phyloP scores from a whole-genome alignment of 2,329 filamentous ascomycete genomes.

The Fusarium chlamydosporum region DNA sequence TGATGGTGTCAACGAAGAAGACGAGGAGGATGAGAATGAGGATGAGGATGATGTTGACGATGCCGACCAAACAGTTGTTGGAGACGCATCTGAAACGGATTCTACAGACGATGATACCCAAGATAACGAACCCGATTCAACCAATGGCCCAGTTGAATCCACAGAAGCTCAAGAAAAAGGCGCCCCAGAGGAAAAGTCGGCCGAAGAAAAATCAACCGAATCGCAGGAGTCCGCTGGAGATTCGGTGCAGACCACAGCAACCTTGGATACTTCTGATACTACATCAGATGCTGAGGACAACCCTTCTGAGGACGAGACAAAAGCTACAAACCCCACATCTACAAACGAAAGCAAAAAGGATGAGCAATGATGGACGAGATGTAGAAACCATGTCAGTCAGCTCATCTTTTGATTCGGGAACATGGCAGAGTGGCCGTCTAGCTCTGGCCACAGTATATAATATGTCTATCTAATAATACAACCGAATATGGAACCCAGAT shows the following conservation, averaged over 20 bases:
- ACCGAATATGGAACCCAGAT: constrained; percentile 5
- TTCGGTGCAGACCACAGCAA: constrained; percentile 1
- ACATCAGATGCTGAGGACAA: constrained; percentile 18
- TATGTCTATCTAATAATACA: constrained; percentile 30
- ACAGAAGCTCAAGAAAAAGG: constrained; percentile 43
- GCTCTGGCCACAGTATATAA: constrained; percentile 10
- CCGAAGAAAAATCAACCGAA: constrained; percentile 10
- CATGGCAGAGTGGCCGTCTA: not conserved
- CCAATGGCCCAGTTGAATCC: constrained; percentile 26
- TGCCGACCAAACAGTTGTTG: constrained; percentile 49
- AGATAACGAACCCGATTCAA: constrained; percentile 16
- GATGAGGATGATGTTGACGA: constrained; percentile 39
- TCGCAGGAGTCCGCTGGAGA: constrained; percentile 21
- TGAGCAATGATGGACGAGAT: constrained; percentile 33
- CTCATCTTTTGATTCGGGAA: not conserved
- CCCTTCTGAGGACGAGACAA: constrained; percentile 23
- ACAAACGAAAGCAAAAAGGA: constrained; percentile 25
- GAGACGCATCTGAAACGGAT: constrained; percentile 42
- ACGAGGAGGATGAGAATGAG: constrained; percentile 19
- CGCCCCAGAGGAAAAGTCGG: constrained; percentile 26
- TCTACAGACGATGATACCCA: constrained; percentile 14
- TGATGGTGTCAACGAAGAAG: constrained; percentile 24
- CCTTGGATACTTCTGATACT: constrained; percentile 11
- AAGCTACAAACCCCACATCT: constrained; percentile 7
- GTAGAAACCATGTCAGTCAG: not conserved